Conservation (phyloP, 139 green algal genomes). For the Haematococcus lacustris region DNA sequence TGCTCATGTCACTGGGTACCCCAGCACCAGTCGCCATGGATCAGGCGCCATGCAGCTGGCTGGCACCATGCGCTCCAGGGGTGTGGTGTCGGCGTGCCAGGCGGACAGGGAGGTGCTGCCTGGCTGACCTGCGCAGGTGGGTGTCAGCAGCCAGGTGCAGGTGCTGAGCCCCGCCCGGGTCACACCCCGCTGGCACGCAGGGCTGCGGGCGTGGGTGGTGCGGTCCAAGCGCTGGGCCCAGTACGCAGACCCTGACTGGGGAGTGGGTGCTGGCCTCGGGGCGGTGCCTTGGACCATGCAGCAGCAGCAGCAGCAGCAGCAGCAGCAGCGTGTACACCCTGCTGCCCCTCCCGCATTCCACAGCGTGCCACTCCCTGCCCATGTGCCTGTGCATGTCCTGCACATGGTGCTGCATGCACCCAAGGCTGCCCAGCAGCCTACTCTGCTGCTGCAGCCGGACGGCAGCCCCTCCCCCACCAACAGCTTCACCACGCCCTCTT, state of each 20-base stretch:
- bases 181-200: too few relatives aligned
- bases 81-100: too few relatives aligned
- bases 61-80: too few relatives aligned
- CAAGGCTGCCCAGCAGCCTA: conserved; percentile 16
- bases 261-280: conserved; percentile 10
- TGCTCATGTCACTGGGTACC: too few relatives aligned
- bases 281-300: not conserved
- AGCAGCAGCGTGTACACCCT: not conserved
- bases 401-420: conserved; percentile 49
- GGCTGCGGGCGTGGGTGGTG: not conserved
- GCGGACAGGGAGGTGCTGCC: too few relatives aligned
- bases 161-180: too few relatives aligned
- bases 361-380: too few relatives aligned
- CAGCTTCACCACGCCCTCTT: conserved; percentile 42
- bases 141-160: too few relatives aligned
- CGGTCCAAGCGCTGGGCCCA: conserved; percentile 5
- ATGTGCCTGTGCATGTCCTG: conserved; percentile 32
- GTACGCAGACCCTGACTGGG: conserved; percentile 41
- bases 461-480: conserved; percentile 19
- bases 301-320: not conserved
- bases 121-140: too few relatives aligned
- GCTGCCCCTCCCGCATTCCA: too few relatives aligned
- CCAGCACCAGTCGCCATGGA: too few relatives aligned
- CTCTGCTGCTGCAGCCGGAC: conserved; percentile 26
- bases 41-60: too few relatives aligned